Conservation (phyloP, 768 basidiomycete genomes). For the Pholiota microspora region DNA sequence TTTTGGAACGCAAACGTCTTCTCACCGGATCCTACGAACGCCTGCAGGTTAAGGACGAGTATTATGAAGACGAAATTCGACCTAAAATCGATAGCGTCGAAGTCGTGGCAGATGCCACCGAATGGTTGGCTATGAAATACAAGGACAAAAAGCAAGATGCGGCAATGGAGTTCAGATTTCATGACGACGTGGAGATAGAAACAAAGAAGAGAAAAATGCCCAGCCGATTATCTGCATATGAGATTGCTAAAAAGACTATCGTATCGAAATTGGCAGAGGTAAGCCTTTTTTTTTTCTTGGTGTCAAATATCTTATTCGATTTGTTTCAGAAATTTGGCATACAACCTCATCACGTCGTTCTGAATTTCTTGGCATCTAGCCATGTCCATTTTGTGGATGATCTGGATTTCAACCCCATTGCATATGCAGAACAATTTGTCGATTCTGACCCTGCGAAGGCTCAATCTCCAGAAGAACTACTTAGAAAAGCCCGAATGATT, state of each 20-base stretch:
- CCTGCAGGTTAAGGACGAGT: slow-evolving; percentile 67
- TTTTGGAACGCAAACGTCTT: slow-evolving; percentile 69
- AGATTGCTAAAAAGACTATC: slow-evolving; percentile 77
- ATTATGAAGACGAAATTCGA: slow-evolving; percentile 70
- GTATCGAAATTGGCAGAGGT: slow-evolving; percentile 81
- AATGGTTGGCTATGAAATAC: slow-evolving; percentile 88
- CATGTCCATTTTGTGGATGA: slow-evolving; percentile 76
- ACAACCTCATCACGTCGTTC: slow-evolving; percentile 77
- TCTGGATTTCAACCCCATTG: slow-evolving; percentile 73
- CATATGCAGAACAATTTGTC: slow-evolving; percentile 84
- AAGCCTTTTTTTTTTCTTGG: slow-evolving; percentile 20
- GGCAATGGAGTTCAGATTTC: slow-evolving; percentile 56
- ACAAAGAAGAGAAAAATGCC: slow-evolving; percentile 77
- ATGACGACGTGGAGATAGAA: slow-evolving; percentile 63
- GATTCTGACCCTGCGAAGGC: slow-evolving; percentile 63
- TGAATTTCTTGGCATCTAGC: slow-evolving; percentile 66
- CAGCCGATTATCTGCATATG: slow-evolving; percentile 81
- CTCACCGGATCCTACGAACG: slow-evolving; percentile 65
- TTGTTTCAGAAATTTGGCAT: slow-evolving; percentile 76
- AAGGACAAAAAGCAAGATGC: slow-evolving; percentile 67
- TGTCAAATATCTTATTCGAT: neutral
- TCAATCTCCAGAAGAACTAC: slow-evolving; percentile 61
- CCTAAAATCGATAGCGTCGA: slow-evolving; percentile 79
- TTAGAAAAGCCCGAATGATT: slow-evolving; percentile 77
- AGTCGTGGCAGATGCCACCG: slow-evolving; percentile 84